A percentile compares a stretch with the other conserved stretches of the same genome.
Conservation (phyloP, 2,329 filamentous ascomycete species). For the Alternaria gaisen region DNA sequence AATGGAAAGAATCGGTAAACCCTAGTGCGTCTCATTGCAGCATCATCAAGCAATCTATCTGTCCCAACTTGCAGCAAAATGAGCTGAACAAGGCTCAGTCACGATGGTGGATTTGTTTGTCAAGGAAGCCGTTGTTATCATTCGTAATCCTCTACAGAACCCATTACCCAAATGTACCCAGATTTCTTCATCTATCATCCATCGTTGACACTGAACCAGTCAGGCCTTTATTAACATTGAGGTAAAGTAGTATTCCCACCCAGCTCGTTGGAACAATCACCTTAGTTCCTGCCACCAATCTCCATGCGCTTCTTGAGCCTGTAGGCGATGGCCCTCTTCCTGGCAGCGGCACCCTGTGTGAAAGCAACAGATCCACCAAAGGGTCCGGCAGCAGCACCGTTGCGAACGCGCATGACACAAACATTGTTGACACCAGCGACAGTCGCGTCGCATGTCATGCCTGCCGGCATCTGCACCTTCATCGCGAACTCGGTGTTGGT, state of each 20-base stretch:
- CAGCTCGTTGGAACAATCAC: neutral
- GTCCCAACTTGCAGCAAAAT: neutral
- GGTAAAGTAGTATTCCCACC: neutral
- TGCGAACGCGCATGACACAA: constrained; percentile 72
- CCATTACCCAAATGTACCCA: constrained; percentile 8
- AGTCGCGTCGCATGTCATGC: constrained; percentile 71
- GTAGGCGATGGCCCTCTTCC: constrained; percentile 70
- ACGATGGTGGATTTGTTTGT: neutral
- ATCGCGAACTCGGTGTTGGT: constrained; percentile 69
- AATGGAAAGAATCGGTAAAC: neutral
- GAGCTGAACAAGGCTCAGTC: neutral
- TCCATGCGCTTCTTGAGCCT: constrained; percentile 52
- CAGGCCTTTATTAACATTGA: constrained; percentile 15
- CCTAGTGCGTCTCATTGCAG: neutral
- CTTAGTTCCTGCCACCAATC: constrained; percentile 36
- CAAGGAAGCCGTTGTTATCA: neutral
- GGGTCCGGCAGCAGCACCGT: constrained; percentile 68
- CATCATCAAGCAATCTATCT: neutral
- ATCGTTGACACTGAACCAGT: constrained; percentile 23
- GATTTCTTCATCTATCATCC: constrained; percentile 1
- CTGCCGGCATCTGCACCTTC: constrained; percentile 70
- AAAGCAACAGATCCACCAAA: constrained; percentile 74
- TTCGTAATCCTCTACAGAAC: constrained; percentile 8
- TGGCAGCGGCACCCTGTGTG: constrained; percentile 65
- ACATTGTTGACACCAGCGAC: constrained; percentile 68